Evolutionary conservation across 345 rosid species (phyloP).

Genomic region (Populus euphratica): DNA sequence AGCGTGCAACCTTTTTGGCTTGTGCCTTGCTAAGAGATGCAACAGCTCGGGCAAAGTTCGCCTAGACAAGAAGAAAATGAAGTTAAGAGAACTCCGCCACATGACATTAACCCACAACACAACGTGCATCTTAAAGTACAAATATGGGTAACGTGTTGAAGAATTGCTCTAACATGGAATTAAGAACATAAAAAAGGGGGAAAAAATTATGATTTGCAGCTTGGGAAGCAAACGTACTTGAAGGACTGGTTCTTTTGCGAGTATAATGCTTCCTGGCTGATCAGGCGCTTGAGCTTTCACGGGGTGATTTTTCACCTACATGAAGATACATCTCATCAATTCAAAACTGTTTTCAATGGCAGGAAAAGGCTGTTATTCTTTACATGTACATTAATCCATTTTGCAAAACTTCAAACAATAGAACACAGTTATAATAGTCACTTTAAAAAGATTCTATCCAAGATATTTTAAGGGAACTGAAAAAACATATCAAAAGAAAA

Average conservation of each 20-base stretch:
- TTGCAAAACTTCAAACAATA: background rate
- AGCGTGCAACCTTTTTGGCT: slow-evolving; percentile 82
- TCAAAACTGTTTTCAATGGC: background rate
- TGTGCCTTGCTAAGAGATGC: slow-evolving; percentile 96
- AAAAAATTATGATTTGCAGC: background rate
- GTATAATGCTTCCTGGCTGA: slow-evolving; percentile 85
- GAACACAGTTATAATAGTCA: background rate
- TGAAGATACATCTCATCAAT: background rate
- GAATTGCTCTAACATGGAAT: background rate
- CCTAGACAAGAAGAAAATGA: slow-evolving; percentile 39
- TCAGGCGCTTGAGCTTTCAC: slow-evolving; percentile 80
- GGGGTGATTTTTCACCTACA: slow-evolving; percentile 89
- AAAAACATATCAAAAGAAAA: background rate
- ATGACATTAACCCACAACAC: background rate
- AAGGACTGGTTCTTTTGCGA: slow-evolving; percentile 78
- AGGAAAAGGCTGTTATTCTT: background rate
- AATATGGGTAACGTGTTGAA: background rate
- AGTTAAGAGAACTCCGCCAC: slow-evolving; percentile 1
- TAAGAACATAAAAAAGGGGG: background rate
- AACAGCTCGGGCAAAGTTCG: slow-evolving; percentile 79
- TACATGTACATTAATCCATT: background rate
- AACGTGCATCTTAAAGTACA: background rate
- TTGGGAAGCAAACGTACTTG: slow-evolving; percentile 46
- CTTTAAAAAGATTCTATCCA: background rate
- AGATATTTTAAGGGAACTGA: background rate